A percentile compares a stretch with the other conserved stretches of the same genome.
Evolutionary conservation across 139 green algal species (phyloP).

Genomic region (Asterochloris erici): DNA sequence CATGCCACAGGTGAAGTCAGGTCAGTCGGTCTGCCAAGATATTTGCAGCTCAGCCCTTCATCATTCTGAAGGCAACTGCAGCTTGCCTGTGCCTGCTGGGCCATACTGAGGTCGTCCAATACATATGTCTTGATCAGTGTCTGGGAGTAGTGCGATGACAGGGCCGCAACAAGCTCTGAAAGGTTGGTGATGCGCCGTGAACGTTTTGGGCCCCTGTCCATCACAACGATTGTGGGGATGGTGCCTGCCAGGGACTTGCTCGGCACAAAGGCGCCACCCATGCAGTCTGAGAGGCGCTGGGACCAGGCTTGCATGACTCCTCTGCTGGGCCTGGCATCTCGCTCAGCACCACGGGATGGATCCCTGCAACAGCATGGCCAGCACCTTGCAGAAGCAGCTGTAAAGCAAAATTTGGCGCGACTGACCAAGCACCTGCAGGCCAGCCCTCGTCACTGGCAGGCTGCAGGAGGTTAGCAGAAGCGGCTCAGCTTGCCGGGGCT

Average conservation of each 20-base stretch:
- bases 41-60: too few relatives aligned
- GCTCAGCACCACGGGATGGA: too few relatives aligned
- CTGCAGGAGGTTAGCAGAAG: too few relatives aligned
- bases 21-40: too few relatives aligned
- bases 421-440: neutral
- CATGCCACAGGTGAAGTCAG: too few relatives aligned
- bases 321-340: neutral
- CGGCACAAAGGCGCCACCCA: slow-evolving; percentile 1
- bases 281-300: slow-evolving; percentile 1
- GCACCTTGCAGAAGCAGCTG: neutral
- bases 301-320: slow-evolving; percentile 4
- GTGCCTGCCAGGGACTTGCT: neutral
- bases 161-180: neutral
- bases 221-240: neutral
- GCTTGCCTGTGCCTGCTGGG: neutral
- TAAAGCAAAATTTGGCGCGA: neutral
- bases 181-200: slow-evolving; percentile 5
- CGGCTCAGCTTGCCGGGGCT: too few relatives aligned
- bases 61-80: too few relatives aligned
- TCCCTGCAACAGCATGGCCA: neutral
- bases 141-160: neutral
- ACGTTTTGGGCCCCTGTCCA: neutral
- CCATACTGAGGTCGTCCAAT: neutral
- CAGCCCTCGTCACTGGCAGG: neutral
- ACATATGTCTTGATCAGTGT: neutral